A percentile compares a stretch with the other conserved stretches of the same genome.
phyloP scores from a whole-genome alignment of 2,329 filamentous ascomycete species.

The Biscogniauxia mediterranea region DNA sequence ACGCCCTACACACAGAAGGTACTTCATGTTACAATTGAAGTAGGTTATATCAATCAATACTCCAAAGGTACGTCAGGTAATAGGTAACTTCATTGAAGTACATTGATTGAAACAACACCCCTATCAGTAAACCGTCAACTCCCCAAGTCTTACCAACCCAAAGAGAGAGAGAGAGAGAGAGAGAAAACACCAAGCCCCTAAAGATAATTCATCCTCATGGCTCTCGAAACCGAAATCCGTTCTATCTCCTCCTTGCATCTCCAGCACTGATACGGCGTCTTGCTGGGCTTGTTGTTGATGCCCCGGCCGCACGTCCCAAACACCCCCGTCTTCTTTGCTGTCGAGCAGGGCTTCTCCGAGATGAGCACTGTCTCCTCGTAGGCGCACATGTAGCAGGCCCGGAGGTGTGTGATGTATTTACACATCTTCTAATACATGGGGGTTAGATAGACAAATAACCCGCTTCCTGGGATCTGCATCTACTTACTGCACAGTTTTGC shows the following conservation, averaged over 20 bases:
- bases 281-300: slow-evolving; percentile 29
- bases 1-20: no score
- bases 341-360: slow-evolving; percentile 37
- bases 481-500: slow-evolving; percentile 12
- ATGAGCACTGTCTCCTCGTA: slow-evolving; percentile 41
- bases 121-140: no score
- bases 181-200: background rate
- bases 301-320: slow-evolving; percentile 41
- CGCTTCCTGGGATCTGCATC: background rate
- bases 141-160: no score
- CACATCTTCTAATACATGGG: slow-evolving; percentile 33
- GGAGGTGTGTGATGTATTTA: slow-evolving; percentile 39
- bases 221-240: slow-evolving; percentile 16
- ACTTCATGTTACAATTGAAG: no score
- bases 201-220: slow-evolving; percentile 8
- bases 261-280: slow-evolving; percentile 38
- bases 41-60: no score
- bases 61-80: no score
- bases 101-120: no score
- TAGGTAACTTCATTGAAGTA: no score
- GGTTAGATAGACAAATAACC: no score
- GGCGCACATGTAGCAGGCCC: slow-evolving; percentile 36
- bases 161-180: no score
- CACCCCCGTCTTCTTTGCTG: slow-evolving; percentile 31
- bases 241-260: slow-evolving; percentile 34